Percentiles rank a stretch among this genome's conserved stretches.
Evolutionary conservation across 2,329 filamentous ascomycete species (phyloP).

Genomic region (Plectosphaerella sp.): DNA sequence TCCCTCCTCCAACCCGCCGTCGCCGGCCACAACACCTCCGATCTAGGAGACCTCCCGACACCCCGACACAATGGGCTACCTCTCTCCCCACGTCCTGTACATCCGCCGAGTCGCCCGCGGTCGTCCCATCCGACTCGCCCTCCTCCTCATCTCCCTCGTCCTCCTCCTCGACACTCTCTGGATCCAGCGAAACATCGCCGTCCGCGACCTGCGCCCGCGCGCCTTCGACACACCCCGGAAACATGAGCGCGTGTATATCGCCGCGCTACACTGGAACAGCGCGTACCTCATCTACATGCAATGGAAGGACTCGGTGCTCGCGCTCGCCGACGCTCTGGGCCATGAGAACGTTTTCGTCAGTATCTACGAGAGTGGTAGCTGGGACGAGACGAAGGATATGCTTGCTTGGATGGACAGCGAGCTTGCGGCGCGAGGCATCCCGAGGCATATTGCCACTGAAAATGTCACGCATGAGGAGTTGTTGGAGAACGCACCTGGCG

Average conservation of each 20-base stretch:
- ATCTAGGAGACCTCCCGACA: background rate
- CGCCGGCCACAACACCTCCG: no score
- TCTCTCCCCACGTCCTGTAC: background rate
- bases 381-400: constrained; percentile 62
- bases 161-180: constrained; percentile 34
- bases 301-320: constrained; percentile 59
- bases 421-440: constrained; percentile 47
- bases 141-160: constrained; percentile 28
- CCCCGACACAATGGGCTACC: background rate
- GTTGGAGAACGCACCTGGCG: constrained; percentile 25
- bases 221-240: constrained; percentile 14
- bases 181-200: constrained; percentile 16
- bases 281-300: constrained; percentile 53
- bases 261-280: constrained; percentile 66
- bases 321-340: constrained; percentile 53
- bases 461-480: constrained; percentile 54
- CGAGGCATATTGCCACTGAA: constrained; percentile 52
- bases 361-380: constrained; percentile 65
- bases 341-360: constrained; percentile 63
- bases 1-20: background rate
- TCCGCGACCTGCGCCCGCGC: background rate
- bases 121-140: constrained; percentile 25
- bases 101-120: constrained; percentile 32
- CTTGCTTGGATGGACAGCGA: constrained; percentile 51
- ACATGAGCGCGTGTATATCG: constrained; percentile 56